Base-by-base conservation (phyloP, 1,284 basidiomycete genomes). In the Moniliella sp. region DNA sequence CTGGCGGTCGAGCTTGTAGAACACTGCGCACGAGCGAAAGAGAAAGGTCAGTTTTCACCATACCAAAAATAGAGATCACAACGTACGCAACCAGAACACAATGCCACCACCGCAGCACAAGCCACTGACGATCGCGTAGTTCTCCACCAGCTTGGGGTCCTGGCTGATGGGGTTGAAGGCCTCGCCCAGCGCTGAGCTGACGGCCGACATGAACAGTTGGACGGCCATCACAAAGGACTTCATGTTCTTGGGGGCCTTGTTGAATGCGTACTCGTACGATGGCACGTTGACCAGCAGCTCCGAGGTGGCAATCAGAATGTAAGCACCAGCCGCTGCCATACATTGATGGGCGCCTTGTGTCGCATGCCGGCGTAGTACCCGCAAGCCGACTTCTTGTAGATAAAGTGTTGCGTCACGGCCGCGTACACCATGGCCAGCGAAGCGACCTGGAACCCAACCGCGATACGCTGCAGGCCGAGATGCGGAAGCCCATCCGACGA, bases 261-360 rank as follows among this genome's bases (percentile, higher is more conserved):
- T 79, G 65, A 78, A 82, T n/a, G 79, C 81, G 57, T 82, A 82
- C 61, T 86, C 81, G 43, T 66, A 51, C 32, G 62, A 62, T n/a
- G 79, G 82, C 61, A 86, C 79, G 5, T 75, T 78, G 1, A 79
- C 78, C 33, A 86, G 69, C 52, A 86, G 80, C 64, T 67, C 67
- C 12, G 62, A 65, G 29, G 65, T 33, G 25, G 64, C 67, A 13
- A 66, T 63, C n/a, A 67, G 44, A 14, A 58, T 43, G 54, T 64
- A 64, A 5, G 64, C 48, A 4, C 65, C 65, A n/a, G 63, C 48
- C 46, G 64, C 33, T 54, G 51, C 61, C 62, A 63, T 23, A 67
- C 54, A 19, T 50, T 58, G 38, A 52, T 37, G 9, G 36, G 49
- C 32, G 46, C 44, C 7, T 43, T 39, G 10, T 33, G 35, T 15